These are phyloP conservation scores for Naegleria lovaniensis DNA, from an alignment of 208 protist genomes.

Conservation along the genomic window DNA sequence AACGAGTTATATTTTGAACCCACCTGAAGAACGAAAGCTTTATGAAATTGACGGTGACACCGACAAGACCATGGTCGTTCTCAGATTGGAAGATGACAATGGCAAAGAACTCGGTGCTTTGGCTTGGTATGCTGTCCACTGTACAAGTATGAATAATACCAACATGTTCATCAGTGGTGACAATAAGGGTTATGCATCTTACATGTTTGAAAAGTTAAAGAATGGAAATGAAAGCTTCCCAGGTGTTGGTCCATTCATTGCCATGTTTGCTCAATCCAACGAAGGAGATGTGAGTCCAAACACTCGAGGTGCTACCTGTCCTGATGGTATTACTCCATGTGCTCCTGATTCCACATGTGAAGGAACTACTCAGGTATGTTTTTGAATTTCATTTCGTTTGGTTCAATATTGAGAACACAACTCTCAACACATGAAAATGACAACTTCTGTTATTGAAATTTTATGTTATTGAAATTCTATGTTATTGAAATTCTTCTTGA, in stretches of 20 bases:
- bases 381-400: too few species aligned
- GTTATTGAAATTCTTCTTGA: too few species aligned
- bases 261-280: slow-evolving; percentile 11
- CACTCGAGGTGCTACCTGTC: slow-evolving; percentile 1
- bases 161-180: slow-evolving; percentile 14
- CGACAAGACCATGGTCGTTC: neutral
- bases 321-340: slow-evolving; percentile 22
- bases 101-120: neutral
- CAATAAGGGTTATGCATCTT: slow-evolving; percentile 21
- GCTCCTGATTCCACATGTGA: neutral
- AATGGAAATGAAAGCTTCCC: neutral
- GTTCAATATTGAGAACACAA: too few species aligned
- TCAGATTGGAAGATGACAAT: slow-evolving; percentile 13
- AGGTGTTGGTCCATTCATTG: neutral
- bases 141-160: slow-evolving; percentile 10
- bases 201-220: neutral
- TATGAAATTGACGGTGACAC: slow-evolving; percentile 15
- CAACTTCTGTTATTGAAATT: too few species aligned
- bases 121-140: neutral
- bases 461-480: too few species aligned
- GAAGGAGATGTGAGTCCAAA: slow-evolving; percentile 28
- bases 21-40: neutral
- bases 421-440: too few species aligned
- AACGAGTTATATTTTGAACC: neutral
- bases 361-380: slow-evolving; percentile 4